Conservation (phyloP, 768 basidiomycete species). For the Pulveroboletus sp. region DNA sequence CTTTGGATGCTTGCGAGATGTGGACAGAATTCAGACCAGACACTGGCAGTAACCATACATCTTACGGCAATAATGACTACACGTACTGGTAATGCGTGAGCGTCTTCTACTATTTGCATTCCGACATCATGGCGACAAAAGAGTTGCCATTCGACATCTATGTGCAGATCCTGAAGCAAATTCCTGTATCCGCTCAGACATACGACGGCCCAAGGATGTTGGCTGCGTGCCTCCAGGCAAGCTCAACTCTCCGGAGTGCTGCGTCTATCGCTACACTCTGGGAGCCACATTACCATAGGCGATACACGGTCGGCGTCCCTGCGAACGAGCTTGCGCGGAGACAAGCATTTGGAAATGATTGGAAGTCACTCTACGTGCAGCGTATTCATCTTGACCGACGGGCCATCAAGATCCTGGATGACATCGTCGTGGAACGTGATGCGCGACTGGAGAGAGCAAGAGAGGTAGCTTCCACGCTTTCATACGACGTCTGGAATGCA, state of each 20-base stretch:
- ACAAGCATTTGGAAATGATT: conserved; percentile 34
- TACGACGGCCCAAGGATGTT: conserved; percentile 34
- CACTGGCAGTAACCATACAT: too few species aligned
- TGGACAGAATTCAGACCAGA: too few species aligned
- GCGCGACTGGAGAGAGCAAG: conserved; percentile 40
- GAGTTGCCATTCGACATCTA: conserved; percentile 36
- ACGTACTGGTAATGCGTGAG: too few species aligned
- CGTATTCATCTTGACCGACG: conserved; percentile 43
- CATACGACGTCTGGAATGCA: conserved; percentile 57
- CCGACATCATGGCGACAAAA: conserved; percentile 16
- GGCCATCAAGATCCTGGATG: conserved; percentile 41
- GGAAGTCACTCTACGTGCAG: conserved; percentile 44
- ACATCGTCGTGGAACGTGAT: conserved; percentile 36
- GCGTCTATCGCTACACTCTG: conserved; percentile 44
- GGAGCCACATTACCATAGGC: conserved; percentile 49
- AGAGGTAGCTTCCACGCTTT: conserved; percentile 37
- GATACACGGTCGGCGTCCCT: conserved; percentile 44
- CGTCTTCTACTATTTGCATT: not conserved
- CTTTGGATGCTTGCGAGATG: too few species aligned
- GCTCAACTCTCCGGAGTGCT: conserved; percentile 41
- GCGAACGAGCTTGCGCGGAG: conserved; percentile 36
- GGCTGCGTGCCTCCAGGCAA: conserved; percentile 38
- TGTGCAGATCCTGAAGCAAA: conserved; percentile 34
- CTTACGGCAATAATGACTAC: too few species aligned
- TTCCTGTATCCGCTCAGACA: conserved; percentile 27